phyloP scores from a whole-genome alignment of 495 filamentous ascomycete genomes.

The Bombardia bombarda region DNA sequence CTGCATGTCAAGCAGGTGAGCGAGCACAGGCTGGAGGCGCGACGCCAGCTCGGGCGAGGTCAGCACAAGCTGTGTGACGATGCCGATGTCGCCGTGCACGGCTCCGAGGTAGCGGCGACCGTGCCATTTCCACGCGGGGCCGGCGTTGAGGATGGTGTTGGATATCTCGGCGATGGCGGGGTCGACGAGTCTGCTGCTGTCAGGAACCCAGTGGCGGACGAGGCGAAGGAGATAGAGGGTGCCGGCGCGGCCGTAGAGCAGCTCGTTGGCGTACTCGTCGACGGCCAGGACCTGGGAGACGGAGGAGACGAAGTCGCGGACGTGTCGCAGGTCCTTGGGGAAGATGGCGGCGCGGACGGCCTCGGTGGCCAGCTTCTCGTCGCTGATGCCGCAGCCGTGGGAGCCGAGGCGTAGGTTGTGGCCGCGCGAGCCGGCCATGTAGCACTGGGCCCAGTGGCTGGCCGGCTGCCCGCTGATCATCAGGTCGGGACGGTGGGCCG shows the following conservation, averaged over 20 bases:
- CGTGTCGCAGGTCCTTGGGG: slow-evolving; percentile 34
- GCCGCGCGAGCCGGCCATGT: slow-evolving; percentile 37
- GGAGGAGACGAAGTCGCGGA: slow-evolving; percentile 33
- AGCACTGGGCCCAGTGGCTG: slow-evolving; percentile 38
- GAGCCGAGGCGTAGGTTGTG: slow-evolving; percentile 21
- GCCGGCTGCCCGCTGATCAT: slow-evolving; percentile 34
- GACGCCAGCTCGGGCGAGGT: slow-evolving; percentile 26
- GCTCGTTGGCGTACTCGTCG: slow-evolving; percentile 37
- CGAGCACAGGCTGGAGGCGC: slow-evolving; percentile 35
- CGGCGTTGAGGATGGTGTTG: slow-evolving; percentile 25
- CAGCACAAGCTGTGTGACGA: slow-evolving; percentile 55
- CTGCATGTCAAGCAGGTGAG: slow-evolving; percentile 36
- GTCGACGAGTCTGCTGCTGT: slow-evolving; percentile 22
- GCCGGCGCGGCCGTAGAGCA: slow-evolving; percentile 54
- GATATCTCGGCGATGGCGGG: slow-evolving; percentile 27
- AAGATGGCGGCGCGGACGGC: slow-evolving; percentile 43
- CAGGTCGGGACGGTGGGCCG: slow-evolving; percentile 37
- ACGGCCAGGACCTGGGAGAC: slow-evolving; percentile 26
- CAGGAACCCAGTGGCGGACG: slow-evolving; percentile 22
- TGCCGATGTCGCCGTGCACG: slow-evolving; percentile 53
- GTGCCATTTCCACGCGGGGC: slow-evolving; percentile 48
- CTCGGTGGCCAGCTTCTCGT: slow-evolving; percentile 47
- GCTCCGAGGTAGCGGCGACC: slow-evolving; percentile 53
- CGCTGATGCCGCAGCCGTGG: slow-evolving; percentile 43
- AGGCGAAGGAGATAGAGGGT: slow-evolving; percentile 52